phyloP scores from a whole-genome alignment of 805 yeast genomes.

The Kazachstania taianensis region DNA sequence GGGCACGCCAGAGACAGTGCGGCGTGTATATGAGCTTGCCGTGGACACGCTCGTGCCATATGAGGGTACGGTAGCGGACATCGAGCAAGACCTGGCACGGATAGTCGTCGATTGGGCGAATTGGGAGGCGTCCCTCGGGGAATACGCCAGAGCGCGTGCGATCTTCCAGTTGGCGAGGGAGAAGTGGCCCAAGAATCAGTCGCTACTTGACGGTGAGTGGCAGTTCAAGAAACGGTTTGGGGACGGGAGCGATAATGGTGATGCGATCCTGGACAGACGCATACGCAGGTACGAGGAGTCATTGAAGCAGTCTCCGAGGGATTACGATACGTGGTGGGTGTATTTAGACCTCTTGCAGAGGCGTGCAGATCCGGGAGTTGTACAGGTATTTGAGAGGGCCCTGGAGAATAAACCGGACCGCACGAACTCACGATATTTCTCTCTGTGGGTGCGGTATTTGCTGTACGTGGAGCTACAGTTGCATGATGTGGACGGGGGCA shows the following conservation, averaged over 20 bases:
- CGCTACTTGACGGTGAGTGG: slow-evolving; percentile 36
- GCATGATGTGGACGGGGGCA: slow-evolving; percentile 36
- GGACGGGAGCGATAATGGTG: slow-evolving; percentile 40
- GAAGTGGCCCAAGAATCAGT: slow-evolving; percentile 32
- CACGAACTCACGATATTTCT: slow-evolving; percentile 60
- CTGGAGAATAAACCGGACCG: slow-evolving; percentile 52
- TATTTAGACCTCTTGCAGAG: slow-evolving; percentile 45
- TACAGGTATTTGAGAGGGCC: slow-evolving; percentile 10
- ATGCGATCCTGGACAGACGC: slow-evolving; percentile 44
- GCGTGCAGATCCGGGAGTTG: slow-evolving; percentile 14
- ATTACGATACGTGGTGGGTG: slow-evolving; percentile 80
- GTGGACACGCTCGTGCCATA: slow-evolving; percentile 40
- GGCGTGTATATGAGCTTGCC: slow-evolving; percentile 60
- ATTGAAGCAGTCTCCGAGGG: slow-evolving; percentile 38
- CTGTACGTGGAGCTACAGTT: slow-evolving; percentile 46
- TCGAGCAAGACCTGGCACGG: slow-evolving; percentile 30
- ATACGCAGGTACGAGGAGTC: slow-evolving; percentile 43
- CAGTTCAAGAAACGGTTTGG: slow-evolving; percentile 63
- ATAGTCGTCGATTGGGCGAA: slow-evolving; percentile 42
- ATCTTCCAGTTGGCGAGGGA: slow-evolving; percentile 45
- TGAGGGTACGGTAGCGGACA: slow-evolving; percentile 13
- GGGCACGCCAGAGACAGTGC: slow-evolving; percentile 37
- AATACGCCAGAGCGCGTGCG: slow-evolving; percentile 52
- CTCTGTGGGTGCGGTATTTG: slow-evolving; percentile 60
- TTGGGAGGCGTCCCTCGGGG: slow-evolving; percentile 57